phyloP scores from a whole-genome alignment of 2,329 filamentous ascomycete species.

The Cercospora zeina region DNA sequence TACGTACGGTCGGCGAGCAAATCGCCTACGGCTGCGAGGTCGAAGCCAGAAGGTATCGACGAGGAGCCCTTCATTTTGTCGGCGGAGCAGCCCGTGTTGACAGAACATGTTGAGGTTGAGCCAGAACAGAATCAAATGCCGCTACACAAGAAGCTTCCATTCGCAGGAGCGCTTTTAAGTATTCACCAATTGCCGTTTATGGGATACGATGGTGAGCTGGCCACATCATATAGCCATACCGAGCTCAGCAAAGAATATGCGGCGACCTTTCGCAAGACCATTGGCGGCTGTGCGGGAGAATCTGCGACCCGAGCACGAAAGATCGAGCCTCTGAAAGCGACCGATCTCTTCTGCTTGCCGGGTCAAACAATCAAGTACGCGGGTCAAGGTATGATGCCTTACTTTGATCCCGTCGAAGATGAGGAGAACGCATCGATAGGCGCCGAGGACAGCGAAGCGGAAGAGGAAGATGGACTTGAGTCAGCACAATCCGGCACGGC shows the following conservation, averaged over 20 bases:
- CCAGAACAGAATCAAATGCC: conserved; percentile 46
- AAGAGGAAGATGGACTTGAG: not conserved
- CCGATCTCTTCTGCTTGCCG: conserved; percentile 66
- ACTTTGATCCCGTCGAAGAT: conserved; percentile 6
- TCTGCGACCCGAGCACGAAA: conserved; percentile 39
- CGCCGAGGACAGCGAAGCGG: conserved; percentile 14
- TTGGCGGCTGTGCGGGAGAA: conserved; percentile 64
- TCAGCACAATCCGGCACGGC: not conserved
- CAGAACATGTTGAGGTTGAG: conserved; percentile 48
- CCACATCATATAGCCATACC: conserved; percentile 45
- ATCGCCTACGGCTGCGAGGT: conserved; percentile 13
- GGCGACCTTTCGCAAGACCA: conserved; percentile 59
- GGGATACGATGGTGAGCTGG: conserved; percentile 61
- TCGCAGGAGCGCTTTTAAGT: conserved; percentile 51
- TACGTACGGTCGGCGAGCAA: conserved; percentile 36
- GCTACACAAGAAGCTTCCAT: conserved; percentile 51
- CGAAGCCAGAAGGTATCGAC: conserved; percentile 10
- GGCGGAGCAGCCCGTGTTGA: conserved; percentile 26
- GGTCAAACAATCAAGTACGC: conserved; percentile 34
- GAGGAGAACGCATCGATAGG: conserved; percentile 14
- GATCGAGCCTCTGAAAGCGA: conserved; percentile 44
- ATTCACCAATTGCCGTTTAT: conserved; percentile 59
- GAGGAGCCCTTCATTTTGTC: conserved; percentile 44
- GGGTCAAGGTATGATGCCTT: conserved; percentile 21
- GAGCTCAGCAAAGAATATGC: conserved; percentile 56